Base-by-base conservation (phyloP, 306 rosid genomes). In the Medicago arabica region DNA sequence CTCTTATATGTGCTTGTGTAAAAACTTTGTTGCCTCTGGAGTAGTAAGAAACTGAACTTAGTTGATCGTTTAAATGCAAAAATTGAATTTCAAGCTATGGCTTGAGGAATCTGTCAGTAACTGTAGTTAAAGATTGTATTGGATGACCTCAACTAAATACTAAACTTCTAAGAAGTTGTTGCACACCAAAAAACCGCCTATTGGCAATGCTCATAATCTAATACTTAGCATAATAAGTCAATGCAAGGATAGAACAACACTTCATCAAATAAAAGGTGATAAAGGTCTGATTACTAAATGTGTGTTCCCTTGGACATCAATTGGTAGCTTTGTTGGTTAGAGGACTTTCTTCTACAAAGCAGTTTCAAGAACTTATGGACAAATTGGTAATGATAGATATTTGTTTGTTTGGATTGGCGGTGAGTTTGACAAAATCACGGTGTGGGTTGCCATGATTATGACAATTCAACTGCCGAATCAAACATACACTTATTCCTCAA, bases 321-420 rank as follows among this genome's bases (percentile, higher is more conserved):
- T 23, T 47, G 7, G 53, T 47, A 47, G 8, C 17, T 14, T 14
- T 47, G 16, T 13, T 47, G 53, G 53, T 14, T 13, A 14, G 53
- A 47, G 15, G n/a, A 9, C 17, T 47, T 46, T 11, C 16, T 46
- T 47, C 53, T 14, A 47, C 40, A 25, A 59, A 23, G n/a, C 7
- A 59, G n/a, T 61, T 34, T 31, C 67, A 61, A 61, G 19, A 61
- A 31, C 43, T 14, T 61, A 31, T 31, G 67, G 67, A 61, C 43
- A 31, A 61, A 43, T 14, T 6, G 39, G 11, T 19, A 31, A 31
- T 31, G 67, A 61, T 61, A 7, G 19, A 61, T 61, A 28, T 61
- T 1, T 23, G 10, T 11, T 23, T 23, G 28, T 23, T 23, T 2
- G 28, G 28, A 23, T 23, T 23, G 28, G 28, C 28, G 28, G 28